These are phyloP conservation scores for Penicillium taxi DNA, from an alignment of 495 filamentous ascomycete species.

Conservation along the genomic window DNA sequence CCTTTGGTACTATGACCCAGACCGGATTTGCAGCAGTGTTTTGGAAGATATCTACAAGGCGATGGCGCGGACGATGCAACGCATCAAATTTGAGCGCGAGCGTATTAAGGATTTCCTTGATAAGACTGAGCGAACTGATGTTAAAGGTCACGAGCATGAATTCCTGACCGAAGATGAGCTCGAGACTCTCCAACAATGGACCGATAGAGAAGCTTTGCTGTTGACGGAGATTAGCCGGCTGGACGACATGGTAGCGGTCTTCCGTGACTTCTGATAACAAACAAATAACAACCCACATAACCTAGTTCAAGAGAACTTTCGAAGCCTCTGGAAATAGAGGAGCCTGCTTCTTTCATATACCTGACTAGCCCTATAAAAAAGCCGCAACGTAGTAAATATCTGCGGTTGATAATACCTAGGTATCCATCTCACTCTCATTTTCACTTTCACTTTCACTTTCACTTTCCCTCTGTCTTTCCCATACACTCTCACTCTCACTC, in stretches of 20 bases:
- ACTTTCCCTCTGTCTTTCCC: no score
- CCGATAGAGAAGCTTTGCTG: conserved; percentile 63
- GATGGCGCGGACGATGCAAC: conserved; percentile 79
- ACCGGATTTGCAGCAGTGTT: conserved; percentile 55
- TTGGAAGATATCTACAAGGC: conserved; percentile 75
- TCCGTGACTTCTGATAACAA: conserved; percentile 67
- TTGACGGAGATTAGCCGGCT: conserved; percentile 67
- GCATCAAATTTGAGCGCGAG: conserved; percentile 60
- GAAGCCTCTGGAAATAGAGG: no score
- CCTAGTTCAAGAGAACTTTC: no score
- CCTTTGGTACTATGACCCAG: conserved; percentile 81
- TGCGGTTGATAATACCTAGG: no score
- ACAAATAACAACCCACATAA: no score
- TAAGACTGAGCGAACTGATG: conserved; percentile 72
- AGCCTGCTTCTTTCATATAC: no score
- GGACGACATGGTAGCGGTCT: conserved; percentile 75
- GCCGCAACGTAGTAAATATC: no score
- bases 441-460: no score
- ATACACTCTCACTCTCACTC: no score
- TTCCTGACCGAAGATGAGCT: conserved; percentile 62
- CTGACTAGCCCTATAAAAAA: no score
- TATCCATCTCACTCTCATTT: no score
- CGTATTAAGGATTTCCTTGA: conserved; percentile 60
- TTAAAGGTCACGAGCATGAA: conserved; percentile 70
- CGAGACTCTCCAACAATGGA: conserved; percentile 58